phyloP scores from a whole-genome alignment of 2,329 filamentous ascomycete species.

The Colletotrichum magnum region DNA sequence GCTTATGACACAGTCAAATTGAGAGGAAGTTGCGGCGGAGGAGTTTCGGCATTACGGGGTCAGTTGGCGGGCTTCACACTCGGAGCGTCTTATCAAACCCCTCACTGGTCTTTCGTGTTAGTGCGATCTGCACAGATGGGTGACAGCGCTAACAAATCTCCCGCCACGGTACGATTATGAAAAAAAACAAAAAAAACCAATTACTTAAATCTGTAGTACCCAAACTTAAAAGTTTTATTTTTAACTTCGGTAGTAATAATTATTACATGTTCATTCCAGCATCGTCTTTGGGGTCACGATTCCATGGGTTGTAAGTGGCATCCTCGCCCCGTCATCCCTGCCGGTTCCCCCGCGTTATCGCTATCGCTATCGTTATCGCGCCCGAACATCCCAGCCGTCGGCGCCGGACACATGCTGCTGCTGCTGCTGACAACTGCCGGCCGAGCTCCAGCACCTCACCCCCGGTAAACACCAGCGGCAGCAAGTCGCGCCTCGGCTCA shows the following conservation, averaged over 20 bases:
- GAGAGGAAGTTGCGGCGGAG: conserved; percentile 18
- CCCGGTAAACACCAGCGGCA: conserved; percentile 14
- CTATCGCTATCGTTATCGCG: not conserved
- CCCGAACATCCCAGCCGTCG: conserved; percentile 14
- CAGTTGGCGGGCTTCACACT: conserved; percentile 9
- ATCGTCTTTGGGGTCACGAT: not conserved
- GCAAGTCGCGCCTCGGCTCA: conserved; percentile 33
- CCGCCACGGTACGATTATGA: too few species aligned
- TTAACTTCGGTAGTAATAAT: too few species aligned
- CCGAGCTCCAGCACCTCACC: conserved; percentile 25
- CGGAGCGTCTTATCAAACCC: conserved; percentile 9
- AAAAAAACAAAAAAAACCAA: too few species aligned
- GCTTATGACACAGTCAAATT: not conserved
- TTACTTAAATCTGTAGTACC: too few species aligned
- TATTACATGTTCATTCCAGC: conserved; percentile 6
- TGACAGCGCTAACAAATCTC: conserved; percentile 6
- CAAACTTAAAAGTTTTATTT: too few species aligned
- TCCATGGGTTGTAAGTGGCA: conserved; percentile 6
- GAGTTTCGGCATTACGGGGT: conserved; percentile 25
- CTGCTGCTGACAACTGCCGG: conserved; percentile 34
- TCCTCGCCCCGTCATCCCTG: conserved; percentile 6
- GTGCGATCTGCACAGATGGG: rapidly evolving
- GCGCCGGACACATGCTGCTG: conserved; percentile 22
- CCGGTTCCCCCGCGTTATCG: conserved; percentile 3
- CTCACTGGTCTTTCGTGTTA: conserved; percentile 28